phyloP scores from a whole-genome alignment of 768 basidiomycete genomes.

The Tylopilus vinaceipallidus region DNA sequence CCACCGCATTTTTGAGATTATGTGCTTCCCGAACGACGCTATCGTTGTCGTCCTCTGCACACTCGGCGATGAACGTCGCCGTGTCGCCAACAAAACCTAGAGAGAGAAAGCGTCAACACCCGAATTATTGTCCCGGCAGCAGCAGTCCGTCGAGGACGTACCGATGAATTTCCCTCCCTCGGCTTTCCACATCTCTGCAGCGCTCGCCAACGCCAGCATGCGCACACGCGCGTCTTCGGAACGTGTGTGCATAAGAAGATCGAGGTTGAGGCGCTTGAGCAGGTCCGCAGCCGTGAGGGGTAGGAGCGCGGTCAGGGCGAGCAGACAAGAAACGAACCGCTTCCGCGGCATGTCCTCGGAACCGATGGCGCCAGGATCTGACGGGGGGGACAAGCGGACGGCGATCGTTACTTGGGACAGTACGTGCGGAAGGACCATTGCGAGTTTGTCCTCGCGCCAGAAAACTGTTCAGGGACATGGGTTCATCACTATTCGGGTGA shows the following conservation, averaged over 20 bases:
- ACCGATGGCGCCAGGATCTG: neutral
- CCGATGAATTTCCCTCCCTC: constrained; percentile 76
- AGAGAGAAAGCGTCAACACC: neutral
- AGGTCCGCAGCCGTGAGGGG: constrained; percentile 32
- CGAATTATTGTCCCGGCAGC: neutral
- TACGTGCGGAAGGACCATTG: constrained; percentile 56
- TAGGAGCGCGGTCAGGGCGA: constrained; percentile 15
- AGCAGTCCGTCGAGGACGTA: constrained; percentile 33
- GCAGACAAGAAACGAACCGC: constrained; percentile 15
- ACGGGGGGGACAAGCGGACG: constrained; percentile 26
- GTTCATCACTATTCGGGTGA: neutral
- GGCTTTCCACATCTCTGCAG: constrained; percentile 71
- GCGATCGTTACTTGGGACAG: constrained; percentile 65
- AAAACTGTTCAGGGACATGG: constrained; percentile 51
- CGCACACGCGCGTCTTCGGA: constrained; percentile 74
- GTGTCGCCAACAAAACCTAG: constrained; percentile 79
- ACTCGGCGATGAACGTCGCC: constrained; percentile 83
- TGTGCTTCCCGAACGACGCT: constrained; percentile 70
- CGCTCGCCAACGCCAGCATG: constrained; percentile 64
- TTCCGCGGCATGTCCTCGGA: constrained; percentile 9
- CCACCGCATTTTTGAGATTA: constrained; percentile 66
- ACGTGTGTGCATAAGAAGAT: constrained; percentile 85
- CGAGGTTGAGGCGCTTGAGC: constrained; percentile 80
- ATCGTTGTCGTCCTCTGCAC: constrained; percentile 86
- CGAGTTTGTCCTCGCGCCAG: constrained; percentile 85